Conservation (phyloP, 2,329 filamentous ascomycete species). For the Fusarium odoratissimum region DNA sequence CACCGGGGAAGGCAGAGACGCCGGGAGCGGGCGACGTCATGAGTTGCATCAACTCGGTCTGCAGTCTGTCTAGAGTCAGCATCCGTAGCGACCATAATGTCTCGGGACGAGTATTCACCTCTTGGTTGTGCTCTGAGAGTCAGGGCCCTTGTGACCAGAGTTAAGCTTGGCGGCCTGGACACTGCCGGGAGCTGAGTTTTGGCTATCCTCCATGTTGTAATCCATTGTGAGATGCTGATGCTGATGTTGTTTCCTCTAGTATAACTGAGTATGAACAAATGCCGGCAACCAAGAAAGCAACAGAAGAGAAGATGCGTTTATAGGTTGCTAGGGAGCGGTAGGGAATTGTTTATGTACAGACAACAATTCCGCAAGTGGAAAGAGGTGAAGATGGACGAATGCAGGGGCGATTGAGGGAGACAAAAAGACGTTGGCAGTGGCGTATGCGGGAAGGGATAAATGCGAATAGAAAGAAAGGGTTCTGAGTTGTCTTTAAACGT, state of each 20-base stretch:
- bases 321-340: slow-evolving; percentile 15
- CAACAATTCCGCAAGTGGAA: slow-evolving; percentile 40
- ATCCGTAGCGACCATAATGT: neutral
- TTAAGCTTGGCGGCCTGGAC: slow-evolving; percentile 71
- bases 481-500: slow-evolving; percentile 5
- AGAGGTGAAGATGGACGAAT: slow-evolving; percentile 29
- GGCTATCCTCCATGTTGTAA: slow-evolving; percentile 65
- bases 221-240: slow-evolving; percentile 49
- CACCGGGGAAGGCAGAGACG: slow-evolving; percentile 92
- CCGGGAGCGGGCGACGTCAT: slow-evolving; percentile 96
- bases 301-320: neutral
- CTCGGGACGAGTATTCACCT: slow-evolving; percentile 62
- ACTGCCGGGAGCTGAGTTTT: slow-evolving; percentile 74
- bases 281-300: slow-evolving; percentile 14
- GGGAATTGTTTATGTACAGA: slow-evolving; percentile 28
- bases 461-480: slow-evolving; percentile 5
- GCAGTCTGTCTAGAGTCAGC: slow-evolving; percentile 70
- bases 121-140: slow-evolving; percentile 82
- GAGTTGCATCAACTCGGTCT: slow-evolving; percentile 97
- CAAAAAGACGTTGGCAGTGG: slow-evolving; percentile 15
- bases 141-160: slow-evolving; percentile 66
- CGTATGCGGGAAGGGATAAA: slow-evolving; percentile 12
- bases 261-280: slow-evolving; percentile 9
- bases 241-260: slow-evolving; percentile 1
- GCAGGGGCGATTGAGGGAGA: slow-evolving; percentile 23